phyloP scores from a whole-genome alignment of 2,329 filamentous ascomycete species.

The Ophiosphaerella narmari region DNA sequence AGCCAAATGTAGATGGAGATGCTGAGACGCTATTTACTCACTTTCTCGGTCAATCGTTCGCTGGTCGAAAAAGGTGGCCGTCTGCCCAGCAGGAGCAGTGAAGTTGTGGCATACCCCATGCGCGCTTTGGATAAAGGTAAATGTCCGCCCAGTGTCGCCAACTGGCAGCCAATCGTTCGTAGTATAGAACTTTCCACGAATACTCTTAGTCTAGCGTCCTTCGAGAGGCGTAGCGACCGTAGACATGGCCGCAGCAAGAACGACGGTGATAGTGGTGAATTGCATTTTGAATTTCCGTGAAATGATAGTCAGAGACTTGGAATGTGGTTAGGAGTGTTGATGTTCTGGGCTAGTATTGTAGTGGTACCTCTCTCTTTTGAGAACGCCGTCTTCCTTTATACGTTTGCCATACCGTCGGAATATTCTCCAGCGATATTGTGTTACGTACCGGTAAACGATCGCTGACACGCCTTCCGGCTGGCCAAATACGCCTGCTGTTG shows the following conservation, averaged over 20 bases:
- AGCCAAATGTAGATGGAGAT: background rate
- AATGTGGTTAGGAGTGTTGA: background rate
- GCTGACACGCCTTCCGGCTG: too few relatives aligned
- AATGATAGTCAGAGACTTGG: background rate
- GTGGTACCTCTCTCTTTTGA: background rate
- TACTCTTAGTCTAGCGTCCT: background rate
- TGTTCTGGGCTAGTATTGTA: background rate
- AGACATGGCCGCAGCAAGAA: background rate
- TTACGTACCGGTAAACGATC: background rate
- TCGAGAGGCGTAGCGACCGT: background rate
- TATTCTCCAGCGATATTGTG: background rate
- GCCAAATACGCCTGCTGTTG: too few relatives aligned
- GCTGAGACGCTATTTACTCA: background rate
- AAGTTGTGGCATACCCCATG: background rate
- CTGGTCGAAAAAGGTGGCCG: background rate
- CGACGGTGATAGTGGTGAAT: background rate
- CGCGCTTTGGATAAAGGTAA: background rate
- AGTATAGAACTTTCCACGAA: background rate
- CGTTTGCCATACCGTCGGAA: background rate
- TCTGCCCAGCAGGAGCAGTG: background rate
- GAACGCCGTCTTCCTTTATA: background rate
- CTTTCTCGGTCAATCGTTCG: too few relatives aligned
- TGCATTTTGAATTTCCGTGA: background rate
- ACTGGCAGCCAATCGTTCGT: background rate
- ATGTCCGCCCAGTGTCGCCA: background rate